Percentiles rank a stretch among this genome's conserved stretches.
These are phyloP conservation scores for Chlorella sp. DNA, from an alignment of 139 green algal species.

Conservation along the genomic window DNA sequence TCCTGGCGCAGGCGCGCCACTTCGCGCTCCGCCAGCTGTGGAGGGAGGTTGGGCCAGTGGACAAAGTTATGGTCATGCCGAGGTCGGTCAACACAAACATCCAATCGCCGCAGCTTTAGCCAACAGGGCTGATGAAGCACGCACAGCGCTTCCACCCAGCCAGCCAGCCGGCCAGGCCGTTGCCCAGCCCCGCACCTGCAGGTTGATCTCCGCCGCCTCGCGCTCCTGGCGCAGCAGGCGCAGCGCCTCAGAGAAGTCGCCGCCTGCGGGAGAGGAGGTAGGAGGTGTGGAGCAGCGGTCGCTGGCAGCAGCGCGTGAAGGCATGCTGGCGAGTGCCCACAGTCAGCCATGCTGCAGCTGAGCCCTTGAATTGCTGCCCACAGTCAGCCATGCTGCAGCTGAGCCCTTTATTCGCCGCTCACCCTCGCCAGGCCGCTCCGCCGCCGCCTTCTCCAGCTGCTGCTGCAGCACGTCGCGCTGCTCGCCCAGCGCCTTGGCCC, in stretches of 20 bases:
- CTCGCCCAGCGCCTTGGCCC: constrained; percentile 29
- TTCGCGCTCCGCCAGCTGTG: constrained; percentile 51
- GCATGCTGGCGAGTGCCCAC: not conserved
- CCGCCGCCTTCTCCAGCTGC: constrained; percentile 52
- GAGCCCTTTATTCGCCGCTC: not conserved
- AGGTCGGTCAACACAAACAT: too few species aligned
- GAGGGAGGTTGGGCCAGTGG: too few species aligned
- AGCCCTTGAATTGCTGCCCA: too few species aligned
- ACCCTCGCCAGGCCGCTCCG: constrained; percentile 25
- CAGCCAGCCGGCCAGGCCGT: too few species aligned
- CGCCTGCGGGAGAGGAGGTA: not conserved
- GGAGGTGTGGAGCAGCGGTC: not conserved
- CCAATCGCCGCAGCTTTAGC: too few species aligned
- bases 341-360: too few species aligned
- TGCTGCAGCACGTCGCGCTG: constrained; percentile 56
- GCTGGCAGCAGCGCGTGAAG: too few species aligned
- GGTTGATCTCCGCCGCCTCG: constrained; percentile 50
- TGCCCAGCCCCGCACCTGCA: too few species aligned
- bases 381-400: too few species aligned
- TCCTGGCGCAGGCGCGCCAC: constrained; percentile 39
- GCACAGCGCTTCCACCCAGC: too few species aligned
- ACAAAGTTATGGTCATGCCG: too few species aligned
- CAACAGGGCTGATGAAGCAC: too few species aligned
- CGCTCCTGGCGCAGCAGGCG: constrained; percentile 56
- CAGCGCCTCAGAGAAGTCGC: constrained; percentile 50